Evolutionary conservation across 345 rosid genomes (phyloP), one percentile per base, ranked within the genome.

Genomic region (Arabis hirsuta): DNA sequence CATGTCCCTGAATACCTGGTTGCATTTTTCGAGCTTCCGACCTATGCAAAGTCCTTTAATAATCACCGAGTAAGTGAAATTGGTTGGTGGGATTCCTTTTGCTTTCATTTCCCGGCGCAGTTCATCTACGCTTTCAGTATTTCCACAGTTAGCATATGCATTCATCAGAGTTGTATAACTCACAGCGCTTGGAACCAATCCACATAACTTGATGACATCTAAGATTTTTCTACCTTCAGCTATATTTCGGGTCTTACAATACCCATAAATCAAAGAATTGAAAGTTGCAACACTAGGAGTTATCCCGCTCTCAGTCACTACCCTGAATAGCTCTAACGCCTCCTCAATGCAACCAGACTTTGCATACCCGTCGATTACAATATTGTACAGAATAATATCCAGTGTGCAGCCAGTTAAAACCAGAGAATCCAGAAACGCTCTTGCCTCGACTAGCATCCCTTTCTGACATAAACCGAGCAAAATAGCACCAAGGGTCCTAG

Each of bases 111-210:
- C 87, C 24, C 51, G 41, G 56, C 71, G 78, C 85, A 89, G 54
- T 41, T 82, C 78, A 31, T 74, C 76, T 67, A 89, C 13, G 9
- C 65, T 34, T 6, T 50, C 55, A 6, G 70, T 62, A 60, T 84
- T 71, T 65, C 87, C 85, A 68, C 73, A 62, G 64, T 85, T 85
- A 61, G 88, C 84, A 39, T 81, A 86, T 48, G 86, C 90, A 80
- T 89, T 73, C 91, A 91, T 86, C 57, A 91, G 81, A 61, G 85
- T 87, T 47, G 97, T 89, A 48, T 89, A 89, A 19, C 92, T 85
- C 69, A 84, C 77, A 6, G 69, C 79, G 58, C 46, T 85, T 67
- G 96, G 96, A 73, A 73, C 79, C 72, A 85, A 41, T 62, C 87
- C 84, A 70, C 80, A 53, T 52, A 52, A 57, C 78, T 74, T 79